Conservation (phyloP, 148 eudicot genomes). For the Hydrangea macrophylla region DNA sequence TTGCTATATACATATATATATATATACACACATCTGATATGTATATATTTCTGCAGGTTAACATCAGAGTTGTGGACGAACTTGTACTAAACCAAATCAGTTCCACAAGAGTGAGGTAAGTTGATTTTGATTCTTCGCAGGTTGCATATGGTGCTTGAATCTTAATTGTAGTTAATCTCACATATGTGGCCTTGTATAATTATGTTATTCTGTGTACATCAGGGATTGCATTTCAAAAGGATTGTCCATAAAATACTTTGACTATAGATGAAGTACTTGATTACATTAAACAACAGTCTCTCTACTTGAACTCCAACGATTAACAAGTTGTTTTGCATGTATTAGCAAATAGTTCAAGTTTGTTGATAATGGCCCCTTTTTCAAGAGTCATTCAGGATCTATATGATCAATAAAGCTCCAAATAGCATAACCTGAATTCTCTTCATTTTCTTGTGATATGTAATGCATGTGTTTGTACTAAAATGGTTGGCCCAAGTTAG, state of each 20-base stretch:
- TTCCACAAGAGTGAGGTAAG: constrained; percentile 83
- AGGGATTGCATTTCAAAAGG: constrained; percentile 79
- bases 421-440: no score
- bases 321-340: no score
- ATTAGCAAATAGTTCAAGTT: no score
- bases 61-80: constrained; percentile 83
- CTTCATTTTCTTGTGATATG: no score
- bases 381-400: no score
- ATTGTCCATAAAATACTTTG: constrained; percentile 68
- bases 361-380: no score
- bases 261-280: constrained; percentile 70
- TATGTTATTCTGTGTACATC: background rate
- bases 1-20: no score
- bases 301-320: constrained; percentile 28
- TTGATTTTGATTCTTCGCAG: background rate
- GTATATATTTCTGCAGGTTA: constrained; percentile 40
- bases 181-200: background rate
- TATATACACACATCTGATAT: no score
- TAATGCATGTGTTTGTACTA: no score
- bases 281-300: constrained; percentile 52
- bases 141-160: no score
- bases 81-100: constrained; percentile 79
- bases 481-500: no score
- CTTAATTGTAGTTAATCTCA: background rate
- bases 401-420: no score